A percentile compares a stretch with the other conserved stretches of the same genome.
phyloP scores from a whole-genome alignment of 768 basidiomycete genomes.

The Boletus tylopilopsis region DNA sequence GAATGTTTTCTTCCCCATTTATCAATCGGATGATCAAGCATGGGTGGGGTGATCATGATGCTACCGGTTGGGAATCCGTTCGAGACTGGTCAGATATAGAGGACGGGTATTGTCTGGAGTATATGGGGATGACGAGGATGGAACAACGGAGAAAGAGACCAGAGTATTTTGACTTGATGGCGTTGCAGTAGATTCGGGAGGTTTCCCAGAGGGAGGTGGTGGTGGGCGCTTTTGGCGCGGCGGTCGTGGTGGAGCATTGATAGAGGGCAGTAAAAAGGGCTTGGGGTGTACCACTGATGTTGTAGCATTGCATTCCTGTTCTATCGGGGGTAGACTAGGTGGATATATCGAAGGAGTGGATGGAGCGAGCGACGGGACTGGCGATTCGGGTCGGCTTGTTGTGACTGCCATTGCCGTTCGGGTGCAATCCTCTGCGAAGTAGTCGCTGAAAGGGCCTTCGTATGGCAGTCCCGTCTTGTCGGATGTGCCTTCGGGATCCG shows the following conservation, averaged over 20 bases:
- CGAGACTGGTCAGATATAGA: background rate
- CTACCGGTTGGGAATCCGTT: background rate
- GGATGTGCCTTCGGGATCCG: background rate
- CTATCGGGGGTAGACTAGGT: slow-evolving; percentile 36
- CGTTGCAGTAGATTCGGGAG: background rate
- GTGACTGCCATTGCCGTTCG: slow-evolving; percentile 22
- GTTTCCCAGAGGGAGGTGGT: background rate
- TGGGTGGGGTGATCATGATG: background rate
- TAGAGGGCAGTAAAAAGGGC: background rate
- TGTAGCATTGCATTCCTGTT: slow-evolving; percentile 3
- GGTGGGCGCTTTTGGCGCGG: slow-evolving; percentile 20
- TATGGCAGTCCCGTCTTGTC: background rate
- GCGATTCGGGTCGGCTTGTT: slow-evolving; percentile 10
- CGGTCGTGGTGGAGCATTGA: slow-evolving; percentile 12
- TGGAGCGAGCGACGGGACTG: slow-evolving; percentile 31
- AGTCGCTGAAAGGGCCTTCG: background rate
- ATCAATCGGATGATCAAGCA: background rate
- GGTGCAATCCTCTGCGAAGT: slow-evolving; percentile 10
- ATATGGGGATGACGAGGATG: slow-evolving; percentile 18
- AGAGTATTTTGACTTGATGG: background rate
- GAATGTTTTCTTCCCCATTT: background rate
- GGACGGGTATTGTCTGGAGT: background rate
- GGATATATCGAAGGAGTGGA: slow-evolving; percentile 53
- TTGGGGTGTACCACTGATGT: slow-evolving; percentile 18
- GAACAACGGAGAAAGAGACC: background rate